Evolutionary conservation across 2,329 filamentous ascomycete genomes (phyloP), one percentile per base, ranked within the genome.

Genomic region (Myriosclerotinia scirpicola): DNA sequence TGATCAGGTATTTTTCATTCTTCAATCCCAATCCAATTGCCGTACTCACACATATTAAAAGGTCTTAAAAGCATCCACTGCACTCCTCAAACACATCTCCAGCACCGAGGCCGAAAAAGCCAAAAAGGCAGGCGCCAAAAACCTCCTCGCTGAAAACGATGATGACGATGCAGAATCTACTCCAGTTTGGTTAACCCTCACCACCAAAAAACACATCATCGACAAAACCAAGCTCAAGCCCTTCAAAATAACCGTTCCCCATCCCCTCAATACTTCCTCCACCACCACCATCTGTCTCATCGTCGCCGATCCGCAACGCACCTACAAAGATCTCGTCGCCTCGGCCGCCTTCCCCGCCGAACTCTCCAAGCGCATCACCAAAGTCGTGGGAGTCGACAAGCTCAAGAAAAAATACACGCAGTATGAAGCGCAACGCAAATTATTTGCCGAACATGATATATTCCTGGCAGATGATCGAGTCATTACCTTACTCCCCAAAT

Each of bases 381-480:
- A 88, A 71, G 85, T 99, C 55, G 89, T 98, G 74, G 92, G 93
- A 73, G 81, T 93, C 71, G 84, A 85, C 74, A 96, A 98, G 79
- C 83, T 99, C 73, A 94, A 94, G 81, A 85, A 89, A 73, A 94
- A 95, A 81, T 97, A 90, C 84, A 89, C 90, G 82, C 87, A 90
- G 69, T 99, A 92, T 79, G 95, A 99, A 81, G 87, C 87, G 64
- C 88, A 91, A 79, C 85, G 95, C 71, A 92, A 95, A 78, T 85
- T 99, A 46, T 85, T 90, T 69, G 82, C 87, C 54, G 92, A 97
- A 78, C 92, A 97, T 79, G 95, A 98, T 77, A 81, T 98, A 66
- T 98, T 99, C 81, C 84, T 99, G 67, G 94, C 91, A 63, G 95
- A 99, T 77, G 91, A 97, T 76, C 85, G 95, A 59, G 90, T 99